phyloP scores from a whole-genome alignment of 257 asterid genomes.

The Solanum sparsipilum region DNA sequence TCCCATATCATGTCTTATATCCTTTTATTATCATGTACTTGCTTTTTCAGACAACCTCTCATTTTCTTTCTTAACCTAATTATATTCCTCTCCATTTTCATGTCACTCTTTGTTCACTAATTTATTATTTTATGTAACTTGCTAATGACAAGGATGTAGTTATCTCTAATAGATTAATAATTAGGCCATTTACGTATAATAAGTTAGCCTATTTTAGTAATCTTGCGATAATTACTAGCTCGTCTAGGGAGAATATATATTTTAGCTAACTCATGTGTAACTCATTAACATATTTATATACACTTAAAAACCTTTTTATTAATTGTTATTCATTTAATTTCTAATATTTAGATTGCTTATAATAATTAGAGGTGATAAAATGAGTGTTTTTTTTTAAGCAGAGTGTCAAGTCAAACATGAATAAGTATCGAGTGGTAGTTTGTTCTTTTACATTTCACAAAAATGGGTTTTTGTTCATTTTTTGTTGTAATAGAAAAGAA shows the following conservation, averaged over 20 bases:
- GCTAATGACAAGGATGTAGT: no score
- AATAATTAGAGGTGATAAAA: not conserved
- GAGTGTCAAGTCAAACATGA: not conserved
- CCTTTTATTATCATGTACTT: not conserved
- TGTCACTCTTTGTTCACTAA: not conserved
- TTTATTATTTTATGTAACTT: not conserved
- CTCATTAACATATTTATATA: no score
- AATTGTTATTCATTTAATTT: no score
- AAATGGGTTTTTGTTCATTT: not conserved
- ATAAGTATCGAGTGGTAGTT: not conserved
- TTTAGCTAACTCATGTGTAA: no score
- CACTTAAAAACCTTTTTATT: no score
- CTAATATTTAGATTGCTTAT: not conserved
- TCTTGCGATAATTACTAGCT: no score
- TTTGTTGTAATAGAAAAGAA: not conserved
- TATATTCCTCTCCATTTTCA: not conserved
- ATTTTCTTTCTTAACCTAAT: not conserved
- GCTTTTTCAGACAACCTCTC: not conserved
- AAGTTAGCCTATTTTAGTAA: no score
- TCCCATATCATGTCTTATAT: not conserved
- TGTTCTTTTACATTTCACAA: not conserved
- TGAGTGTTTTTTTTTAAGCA: no score
- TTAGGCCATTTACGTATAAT: no score
- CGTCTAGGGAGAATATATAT: no score
- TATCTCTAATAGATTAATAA: no score